phyloP scores from a whole-genome alignment of 495 filamentous ascomycete genomes.

The Tuber magnatum region DNA sequence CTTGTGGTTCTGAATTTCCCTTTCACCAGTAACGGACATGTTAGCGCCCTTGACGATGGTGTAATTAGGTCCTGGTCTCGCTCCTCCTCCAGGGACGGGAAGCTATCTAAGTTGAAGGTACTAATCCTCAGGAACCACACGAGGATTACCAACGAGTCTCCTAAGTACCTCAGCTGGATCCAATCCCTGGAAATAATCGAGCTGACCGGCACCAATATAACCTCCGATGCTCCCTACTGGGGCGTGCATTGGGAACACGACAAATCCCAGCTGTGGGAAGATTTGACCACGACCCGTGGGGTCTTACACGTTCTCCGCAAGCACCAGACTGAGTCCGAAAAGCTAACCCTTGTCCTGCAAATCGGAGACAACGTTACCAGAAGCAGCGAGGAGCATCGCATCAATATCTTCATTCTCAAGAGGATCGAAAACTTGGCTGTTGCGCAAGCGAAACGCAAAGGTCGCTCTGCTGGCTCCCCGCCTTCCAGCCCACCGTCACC shows the following conservation, averaged over 20 bases:
- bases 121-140: conserved; percentile 27
- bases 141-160: conserved; percentile 20
- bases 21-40: conserved; percentile 15
- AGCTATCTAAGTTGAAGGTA: conserved; percentile 21
- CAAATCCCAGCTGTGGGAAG: conserved; percentile 13
- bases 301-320: background rate
- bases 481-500: background rate
- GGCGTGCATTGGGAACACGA: conserved; percentile 36
- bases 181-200: conserved; percentile 53
- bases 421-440: conserved; percentile 7
- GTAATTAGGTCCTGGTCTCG: conserved; percentile 31
- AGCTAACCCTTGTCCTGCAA: conserved; percentile 18
- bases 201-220: conserved; percentile 47
- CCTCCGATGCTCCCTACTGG: conserved; percentile 46
- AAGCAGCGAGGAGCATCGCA: background rate
- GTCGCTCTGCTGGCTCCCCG: background rate
- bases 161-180: conserved; percentile 42
- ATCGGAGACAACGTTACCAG: conserved; percentile 8
- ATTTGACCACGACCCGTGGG: background rate
- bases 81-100: conserved; percentile 24
- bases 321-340: background rate
- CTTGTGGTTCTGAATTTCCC: conserved; percentile 25
- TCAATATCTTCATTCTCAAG: conserved; percentile 4
- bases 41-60: conserved; percentile 27
- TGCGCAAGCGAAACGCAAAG: conserved; percentile 21